These are phyloP conservation scores for Ophiocordyceps sinensis DNA, from an alignment of 2,329 filamentous ascomycete species.

Conservation along the genomic window DNA sequence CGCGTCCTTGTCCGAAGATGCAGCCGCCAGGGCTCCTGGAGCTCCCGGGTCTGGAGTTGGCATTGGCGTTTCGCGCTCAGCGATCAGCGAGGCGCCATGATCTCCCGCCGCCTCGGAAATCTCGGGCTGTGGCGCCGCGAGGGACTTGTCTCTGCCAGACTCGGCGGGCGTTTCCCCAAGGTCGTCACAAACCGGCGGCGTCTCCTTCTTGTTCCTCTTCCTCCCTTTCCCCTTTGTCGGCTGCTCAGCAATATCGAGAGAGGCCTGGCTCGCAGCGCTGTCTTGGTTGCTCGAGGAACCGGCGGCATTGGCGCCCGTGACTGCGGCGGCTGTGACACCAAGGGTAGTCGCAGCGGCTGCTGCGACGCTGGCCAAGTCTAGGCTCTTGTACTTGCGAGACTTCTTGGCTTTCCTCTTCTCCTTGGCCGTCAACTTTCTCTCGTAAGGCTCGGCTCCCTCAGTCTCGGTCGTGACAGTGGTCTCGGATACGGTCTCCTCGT, in stretches of 20 bases:
- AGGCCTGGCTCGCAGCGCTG: background rate
- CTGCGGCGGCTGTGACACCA: constrained; percentile 1
- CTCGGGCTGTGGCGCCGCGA: too few relatives aligned
- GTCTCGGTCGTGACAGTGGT: background rate
- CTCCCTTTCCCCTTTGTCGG: background rate
- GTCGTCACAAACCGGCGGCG: too few relatives aligned
- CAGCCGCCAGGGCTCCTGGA: too few relatives aligned
- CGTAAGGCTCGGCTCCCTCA: constrained; percentile 6
- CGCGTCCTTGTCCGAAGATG: too few relatives aligned
- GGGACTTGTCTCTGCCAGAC: too few relatives aligned
- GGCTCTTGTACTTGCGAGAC: constrained; percentile 5
- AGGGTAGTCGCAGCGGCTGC: background rate
- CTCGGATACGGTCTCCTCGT: constrained; percentile 2
- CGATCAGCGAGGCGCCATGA: too few relatives aligned
- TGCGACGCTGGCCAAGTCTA: constrained; percentile 2
- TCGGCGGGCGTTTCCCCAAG: too few relatives aligned
- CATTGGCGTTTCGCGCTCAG: too few relatives aligned
- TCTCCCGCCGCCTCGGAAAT: too few relatives aligned
- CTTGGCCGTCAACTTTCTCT: constrained; percentile 6
- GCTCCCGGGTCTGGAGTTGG: too few relatives aligned
- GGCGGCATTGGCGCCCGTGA: background rate
- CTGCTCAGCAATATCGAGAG: constrained; percentile 4
- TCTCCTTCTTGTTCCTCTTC: too few relatives aligned
- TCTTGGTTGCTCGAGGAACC: constrained; percentile 3
- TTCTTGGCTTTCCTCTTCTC: constrained; percentile 9